Evolutionary conservation across 2,329 filamentous ascomycete genomes (phyloP), one percentile per base, ranked within the genome.

Genomic region (Rutstroemia sp.): DNA sequence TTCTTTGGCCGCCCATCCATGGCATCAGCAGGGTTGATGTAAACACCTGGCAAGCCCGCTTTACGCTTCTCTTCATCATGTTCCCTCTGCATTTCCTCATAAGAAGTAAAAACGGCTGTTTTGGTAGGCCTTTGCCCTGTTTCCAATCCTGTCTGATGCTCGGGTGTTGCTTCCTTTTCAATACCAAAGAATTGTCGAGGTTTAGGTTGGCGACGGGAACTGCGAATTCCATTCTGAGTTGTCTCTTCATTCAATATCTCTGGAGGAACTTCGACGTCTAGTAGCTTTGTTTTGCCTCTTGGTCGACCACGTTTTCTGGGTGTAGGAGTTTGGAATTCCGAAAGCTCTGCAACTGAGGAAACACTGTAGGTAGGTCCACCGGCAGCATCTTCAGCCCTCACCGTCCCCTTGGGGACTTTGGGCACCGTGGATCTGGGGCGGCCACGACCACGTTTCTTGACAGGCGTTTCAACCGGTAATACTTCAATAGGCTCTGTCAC

Each of bases 1-100:
- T 70, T 66, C 58, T 64, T 67, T 27, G 64, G 12, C 69, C 67
- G 4, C 71, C 70, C 23, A 61, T 65, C 17, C 54, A 12, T 39
- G 14, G 57, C 48, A 38, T 50, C 55, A 45, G 48, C 27, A 6
- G 57, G 60, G 23, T 62, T 57, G 10, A 62, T 56, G n/a, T 61
- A 62, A 12, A 58, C 54, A 17, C 60, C 57, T 16, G 58, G 16
- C 9, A 56, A 44, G 5, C 60, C 61, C 45, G 59, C 59, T 48
- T 54, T 38, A 4, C 54, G 48, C 25, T 59, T 52, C 38, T 48
- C 42, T n/a, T 57, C 51, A 44, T 53, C 46, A 45, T 58, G 56
- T 49, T 56, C 47, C 17, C 45, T 46, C 21, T 51, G 25, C 4
- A 59, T 8, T 4, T 57, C 59, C 40, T 59, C 59, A 16, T 58